Percentiles rank a stretch among this genome's conserved stretches.
Conservation (phyloP, 2,329 filamentous ascomycete genomes). For the Lojkania enalia region DNA sequence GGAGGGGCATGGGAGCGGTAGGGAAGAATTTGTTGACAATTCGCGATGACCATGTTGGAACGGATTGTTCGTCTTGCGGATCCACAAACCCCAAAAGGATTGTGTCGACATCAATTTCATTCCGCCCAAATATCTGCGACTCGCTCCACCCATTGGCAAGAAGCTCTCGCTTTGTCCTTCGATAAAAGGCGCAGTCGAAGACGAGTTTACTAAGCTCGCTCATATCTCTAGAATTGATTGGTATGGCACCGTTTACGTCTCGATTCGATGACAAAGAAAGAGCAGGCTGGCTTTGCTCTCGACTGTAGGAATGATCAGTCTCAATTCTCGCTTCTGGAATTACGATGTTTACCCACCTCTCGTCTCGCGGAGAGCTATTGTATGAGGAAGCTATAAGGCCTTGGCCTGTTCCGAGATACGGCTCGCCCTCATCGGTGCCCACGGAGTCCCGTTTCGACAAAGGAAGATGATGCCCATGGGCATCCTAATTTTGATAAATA, state of each 20-base stretch:
- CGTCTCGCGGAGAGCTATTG: conserved; percentile 37
- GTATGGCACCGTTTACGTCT: conserved; percentile 21
- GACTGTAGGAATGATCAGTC: conserved; percentile 29
- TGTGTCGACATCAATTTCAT: conserved; percentile 41
- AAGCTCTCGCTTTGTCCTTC: conserved; percentile 37
- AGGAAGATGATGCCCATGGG: conserved; percentile 22
- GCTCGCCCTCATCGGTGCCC: conserved; percentile 32
- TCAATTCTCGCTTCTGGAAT: conserved; percentile 2
- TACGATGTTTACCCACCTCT: conserved; percentile 27
- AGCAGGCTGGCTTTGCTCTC: conserved; percentile 39
- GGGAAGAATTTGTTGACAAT: conserved; percentile 37
- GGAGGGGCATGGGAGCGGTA: conserved; percentile 26
- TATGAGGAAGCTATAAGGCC: conserved; percentile 36
- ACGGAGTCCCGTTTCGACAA: conserved; percentile 31
- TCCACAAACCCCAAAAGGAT: conserved; percentile 39
- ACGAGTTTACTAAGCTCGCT: conserved; percentile 34
- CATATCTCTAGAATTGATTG: conserved; percentile 27
- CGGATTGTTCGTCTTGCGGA: conserved; percentile 36
- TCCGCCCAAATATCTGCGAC: conserved; percentile 36
- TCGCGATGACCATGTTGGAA: conserved; percentile 39
- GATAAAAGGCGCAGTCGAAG: conserved; percentile 40
- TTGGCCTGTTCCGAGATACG: conserved; percentile 24
- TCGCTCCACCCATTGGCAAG: conserved; percentile 38
- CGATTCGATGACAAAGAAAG: conserved; percentile 27
- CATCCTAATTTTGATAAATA: conserved; percentile 27